These are phyloP conservation scores for Phytomonas sp. DNA, from an alignment of 208 protist species.

Conservation along the genomic window DNA sequence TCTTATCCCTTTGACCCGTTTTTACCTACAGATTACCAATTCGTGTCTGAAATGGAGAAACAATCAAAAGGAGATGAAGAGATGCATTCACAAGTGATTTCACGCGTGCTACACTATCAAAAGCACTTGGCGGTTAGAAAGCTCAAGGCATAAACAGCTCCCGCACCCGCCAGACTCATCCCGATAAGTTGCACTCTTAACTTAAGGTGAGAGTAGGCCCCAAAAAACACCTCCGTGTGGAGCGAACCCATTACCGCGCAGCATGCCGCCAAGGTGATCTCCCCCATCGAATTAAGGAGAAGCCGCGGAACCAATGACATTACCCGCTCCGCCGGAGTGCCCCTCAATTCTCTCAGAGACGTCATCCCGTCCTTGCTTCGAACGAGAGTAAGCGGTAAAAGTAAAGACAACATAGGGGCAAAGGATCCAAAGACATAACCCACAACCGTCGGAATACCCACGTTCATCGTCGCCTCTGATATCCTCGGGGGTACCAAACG, in stretches of 20 bases:
- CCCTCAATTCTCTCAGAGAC: neutral
- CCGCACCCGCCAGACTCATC: constrained; percentile 13
- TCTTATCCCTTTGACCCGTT: neutral
- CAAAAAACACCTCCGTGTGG: constrained; percentile 75
- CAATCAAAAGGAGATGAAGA: neutral
- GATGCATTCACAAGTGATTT: neutral
- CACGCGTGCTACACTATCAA: neutral
- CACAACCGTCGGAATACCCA: constrained; percentile 41
- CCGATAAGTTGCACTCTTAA: constrained; percentile 27
- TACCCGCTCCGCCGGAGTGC: neutral
- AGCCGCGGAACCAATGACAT: neutral
- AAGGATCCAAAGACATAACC: constrained; percentile 40
- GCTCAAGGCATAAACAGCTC: constrained; percentile 11
- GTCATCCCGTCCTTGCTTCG: neutral
- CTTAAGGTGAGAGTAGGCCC: constrained; percentile 51
- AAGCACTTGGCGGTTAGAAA: neutral
- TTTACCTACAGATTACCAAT: neutral
- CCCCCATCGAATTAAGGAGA: neutral
- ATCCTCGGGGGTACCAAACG: constrained; percentile 63
- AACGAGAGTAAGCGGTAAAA: constrained; percentile 20
- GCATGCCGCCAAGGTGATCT: neutral
- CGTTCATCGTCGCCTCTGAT: constrained; percentile 49
- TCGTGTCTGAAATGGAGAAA: neutral
- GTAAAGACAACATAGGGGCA: neutral
- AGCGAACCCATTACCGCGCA: constrained; percentile 19